These are phyloP conservation scores for Keithomyces neogunnii DNA, from an alignment of 2,329 filamentous ascomycete species.

Conservation along the genomic window DNA sequence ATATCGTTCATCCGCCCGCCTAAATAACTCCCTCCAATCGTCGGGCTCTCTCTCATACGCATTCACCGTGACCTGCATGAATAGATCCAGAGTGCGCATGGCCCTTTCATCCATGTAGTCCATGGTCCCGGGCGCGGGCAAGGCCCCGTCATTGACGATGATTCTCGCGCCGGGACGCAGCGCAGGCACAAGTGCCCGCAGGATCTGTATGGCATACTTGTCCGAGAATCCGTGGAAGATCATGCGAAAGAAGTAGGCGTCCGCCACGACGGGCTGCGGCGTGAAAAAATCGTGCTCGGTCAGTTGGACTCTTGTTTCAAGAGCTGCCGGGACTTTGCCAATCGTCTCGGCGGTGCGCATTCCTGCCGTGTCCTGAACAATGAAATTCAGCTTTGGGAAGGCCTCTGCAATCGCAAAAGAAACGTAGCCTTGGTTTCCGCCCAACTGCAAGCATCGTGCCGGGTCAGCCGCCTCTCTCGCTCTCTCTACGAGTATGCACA, in stretches of 20 bases:
- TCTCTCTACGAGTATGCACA: too few species aligned
- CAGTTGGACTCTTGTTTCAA: constrained; percentile 13
- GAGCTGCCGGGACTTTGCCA: constrained; percentile 11
- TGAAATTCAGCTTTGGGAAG: constrained; percentile 6
- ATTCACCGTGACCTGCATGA: constrained; percentile 10
- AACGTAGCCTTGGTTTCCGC: constrained; percentile 9
- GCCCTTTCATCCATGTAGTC: constrained; percentile 6
- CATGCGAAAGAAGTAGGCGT: constrained; percentile 21
- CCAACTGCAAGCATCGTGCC: constrained; percentile 1
- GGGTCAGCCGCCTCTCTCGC: too few species aligned
- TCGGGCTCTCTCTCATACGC: constrained; percentile 8
- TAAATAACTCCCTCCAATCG: constrained; percentile 6
- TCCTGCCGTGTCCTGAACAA: constrained; percentile 14
- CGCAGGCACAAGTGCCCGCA: constrained; percentile 20
- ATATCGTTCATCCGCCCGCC: constrained; percentile 6
- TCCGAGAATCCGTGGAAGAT: constrained; percentile 26
- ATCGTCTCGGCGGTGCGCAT: constrained; percentile 13
- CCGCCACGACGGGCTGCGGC: constrained; percentile 16
- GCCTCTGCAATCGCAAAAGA: constrained; percentile 8
- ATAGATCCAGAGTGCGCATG: constrained; percentile 7
- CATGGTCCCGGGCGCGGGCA: constrained; percentile 13
- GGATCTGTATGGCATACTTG: constrained; percentile 22
- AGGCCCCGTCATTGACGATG: constrained; percentile 17
- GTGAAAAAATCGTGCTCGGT: constrained; percentile 21
- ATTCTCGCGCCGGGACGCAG: constrained; percentile 17